These are phyloP conservation scores for Sugiyamaella japonica DNA, from an alignment of 1,139 yeast genomes.

Conservation along the genomic window DNA sequence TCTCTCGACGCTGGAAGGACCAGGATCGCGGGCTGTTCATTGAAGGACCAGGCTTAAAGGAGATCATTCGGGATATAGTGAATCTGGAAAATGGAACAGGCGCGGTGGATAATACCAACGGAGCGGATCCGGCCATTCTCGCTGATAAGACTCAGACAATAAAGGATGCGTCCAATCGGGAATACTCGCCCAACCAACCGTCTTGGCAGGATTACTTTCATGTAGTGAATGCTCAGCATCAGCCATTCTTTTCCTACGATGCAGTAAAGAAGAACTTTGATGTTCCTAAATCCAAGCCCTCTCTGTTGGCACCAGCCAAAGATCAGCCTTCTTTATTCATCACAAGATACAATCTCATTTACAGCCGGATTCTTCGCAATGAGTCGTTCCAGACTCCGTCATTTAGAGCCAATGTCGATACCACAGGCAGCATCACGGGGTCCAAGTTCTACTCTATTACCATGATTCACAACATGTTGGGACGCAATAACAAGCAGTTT, in stretches of 20 bases:
- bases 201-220: constrained; percentile 71
- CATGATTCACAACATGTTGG: constrained; percentile 76
- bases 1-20: constrained; percentile 81
- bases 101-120: background rate
- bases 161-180: constrained; percentile 27
- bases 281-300: constrained; percentile 33
- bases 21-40: constrained; percentile 85
- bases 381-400: constrained; percentile 63
- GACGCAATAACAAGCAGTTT: constrained; percentile 77
- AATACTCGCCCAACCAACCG: background rate
- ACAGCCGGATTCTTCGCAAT: constrained; percentile 73
- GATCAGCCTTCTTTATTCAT: constrained; percentile 34
- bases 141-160: constrained; percentile 4
- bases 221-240: constrained; percentile 62
- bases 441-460: constrained; percentile 57
- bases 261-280: constrained; percentile 64
- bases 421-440: constrained; percentile 35
- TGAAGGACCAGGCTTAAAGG: constrained; percentile 68
- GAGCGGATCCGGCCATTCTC: background rate
- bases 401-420: constrained; percentile 27
- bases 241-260: constrained; percentile 69
- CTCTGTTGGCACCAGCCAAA: constrained; percentile 29
- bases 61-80: constrained; percentile 58
- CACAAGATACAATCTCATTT: constrained; percentile 58
- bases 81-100: constrained; percentile 18